Evolutionary conservation across 306 rosid genomes (phyloP).

Genomic region (Ormosia emarginata): DNA sequence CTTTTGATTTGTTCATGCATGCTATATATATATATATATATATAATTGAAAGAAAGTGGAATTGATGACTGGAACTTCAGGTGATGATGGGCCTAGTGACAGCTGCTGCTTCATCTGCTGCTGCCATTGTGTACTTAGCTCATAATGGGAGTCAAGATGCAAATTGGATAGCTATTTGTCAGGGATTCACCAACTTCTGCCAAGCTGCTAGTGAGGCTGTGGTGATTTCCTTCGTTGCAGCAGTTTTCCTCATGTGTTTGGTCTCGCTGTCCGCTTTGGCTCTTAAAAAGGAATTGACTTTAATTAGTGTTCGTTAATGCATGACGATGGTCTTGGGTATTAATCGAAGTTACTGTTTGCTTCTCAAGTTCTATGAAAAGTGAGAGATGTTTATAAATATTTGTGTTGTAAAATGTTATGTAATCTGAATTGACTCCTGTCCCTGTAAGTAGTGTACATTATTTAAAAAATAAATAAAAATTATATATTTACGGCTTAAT

Average conservation of each 20-base stretch:
- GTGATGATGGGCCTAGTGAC: conserved; percentile 33
- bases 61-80: conserved; percentile 8
- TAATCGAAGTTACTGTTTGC: background rate
- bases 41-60: background rate
- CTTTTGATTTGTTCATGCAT: background rate
- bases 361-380: background rate
- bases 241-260: conserved; percentile 23
- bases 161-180: conserved; percentile 48
- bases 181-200: conserved; percentile 38
- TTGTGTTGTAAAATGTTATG: background rate
- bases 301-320: background rate
- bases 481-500: too few relatives aligned
- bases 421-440: background rate
- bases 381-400: background rate
- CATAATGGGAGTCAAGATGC: conserved; percentile 52
- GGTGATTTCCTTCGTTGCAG: conserved; percentile 36
- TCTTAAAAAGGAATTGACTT: conserved; percentile 21
- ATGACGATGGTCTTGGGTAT: background rate
- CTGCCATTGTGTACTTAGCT: conserved; percentile 37
- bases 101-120: conserved; percentile 29
- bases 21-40: background rate
- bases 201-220: conserved; percentile 34
- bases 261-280: conserved; percentile 37
- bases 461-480: too few relatives aligned
- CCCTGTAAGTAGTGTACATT: too few relatives aligned